Evolutionary conservation across 2,329 filamentous ascomycete species (phyloP).

Genomic region (Akanthomyces lecanii): DNA sequence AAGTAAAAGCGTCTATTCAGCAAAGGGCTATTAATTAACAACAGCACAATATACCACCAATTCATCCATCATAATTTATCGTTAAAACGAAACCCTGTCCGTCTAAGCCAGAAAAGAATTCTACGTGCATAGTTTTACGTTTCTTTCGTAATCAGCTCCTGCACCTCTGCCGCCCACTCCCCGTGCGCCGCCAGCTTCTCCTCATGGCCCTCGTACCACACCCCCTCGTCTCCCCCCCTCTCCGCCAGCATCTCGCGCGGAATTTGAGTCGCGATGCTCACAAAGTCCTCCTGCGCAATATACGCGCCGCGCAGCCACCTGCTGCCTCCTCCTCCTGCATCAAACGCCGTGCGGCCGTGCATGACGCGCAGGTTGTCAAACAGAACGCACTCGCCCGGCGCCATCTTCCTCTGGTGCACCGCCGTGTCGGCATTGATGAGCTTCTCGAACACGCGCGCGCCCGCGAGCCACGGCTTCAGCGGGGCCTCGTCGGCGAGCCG

Average conservation of each 20-base stretch:
- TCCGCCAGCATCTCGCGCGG: conserved; percentile 26
- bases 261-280: conserved; percentile 32
- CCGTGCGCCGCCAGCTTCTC: conserved; percentile 23
- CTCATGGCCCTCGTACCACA: conserved; percentile 23
- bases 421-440: conserved; percentile 54
- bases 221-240: conserved; percentile 21
- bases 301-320: conserved; percentile 87
- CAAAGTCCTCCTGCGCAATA: conserved; percentile 52
- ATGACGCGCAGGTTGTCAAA: conserved; percentile 86
- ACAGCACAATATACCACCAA: too few species aligned
- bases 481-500: conserved; percentile 29
- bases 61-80: conserved; percentile 2
- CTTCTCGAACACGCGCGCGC: conserved; percentile 52
- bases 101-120: neutral
- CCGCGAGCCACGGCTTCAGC: conserved; percentile 41
- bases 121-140: neutral
- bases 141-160: neutral
- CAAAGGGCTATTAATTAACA: neutral
- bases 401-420: conserved; percentile 67
- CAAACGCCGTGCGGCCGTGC: conserved; percentile 77
- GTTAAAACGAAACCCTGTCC: neutral
- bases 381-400: conserved; percentile 83
- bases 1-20: neutral
- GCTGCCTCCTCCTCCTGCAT: conserved; percentile 54
- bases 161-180: conserved; percentile 20